Conservation (phyloP, 2,329 filamentous ascomycete genomes). For the Colletotrichum brevisporum region DNA sequence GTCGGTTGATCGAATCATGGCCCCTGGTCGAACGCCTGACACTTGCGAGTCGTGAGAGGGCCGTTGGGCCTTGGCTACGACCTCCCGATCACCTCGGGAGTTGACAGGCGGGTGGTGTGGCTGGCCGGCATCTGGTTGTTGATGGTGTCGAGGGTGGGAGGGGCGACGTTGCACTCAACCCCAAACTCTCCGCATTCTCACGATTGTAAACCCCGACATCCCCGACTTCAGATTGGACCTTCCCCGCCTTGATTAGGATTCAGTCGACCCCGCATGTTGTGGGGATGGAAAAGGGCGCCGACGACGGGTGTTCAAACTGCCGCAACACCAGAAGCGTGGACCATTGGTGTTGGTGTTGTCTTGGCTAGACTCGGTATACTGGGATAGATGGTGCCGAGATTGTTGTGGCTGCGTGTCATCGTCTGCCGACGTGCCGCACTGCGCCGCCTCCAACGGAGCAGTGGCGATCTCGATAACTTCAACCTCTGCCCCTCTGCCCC, state of each 20-base stretch:
- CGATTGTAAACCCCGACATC: constrained; percentile 11
- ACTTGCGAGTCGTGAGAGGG: neutral
- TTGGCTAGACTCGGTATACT: constrained; percentile 20
- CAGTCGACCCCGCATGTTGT: constrained; percentile 23
- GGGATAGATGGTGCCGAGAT: constrained; percentile 31
- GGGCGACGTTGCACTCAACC: constrained; percentile 25
- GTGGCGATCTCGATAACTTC: constrained; percentile 19
- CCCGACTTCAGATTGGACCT: constrained; percentile 2
- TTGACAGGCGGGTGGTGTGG: constrained; percentile 28
- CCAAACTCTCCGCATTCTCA: constrained; percentile 30
- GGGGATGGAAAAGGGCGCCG: constrained; percentile 2
- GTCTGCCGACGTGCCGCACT: constrained; percentile 6
- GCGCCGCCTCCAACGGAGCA: neutral
- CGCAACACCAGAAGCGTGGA: neutral
- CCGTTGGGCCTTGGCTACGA: neutral
- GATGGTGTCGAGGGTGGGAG: neutral
- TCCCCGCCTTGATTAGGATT: neutral
- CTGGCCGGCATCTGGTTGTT: constrained; percentile 3
- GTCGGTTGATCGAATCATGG: constrained; percentile 20
- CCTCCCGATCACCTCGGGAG: neutral
- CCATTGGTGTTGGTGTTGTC: neutral
- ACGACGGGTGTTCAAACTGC: constrained; percentile 18
- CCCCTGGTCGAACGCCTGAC: neutral
- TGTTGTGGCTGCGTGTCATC: neutral
- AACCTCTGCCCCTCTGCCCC: neutral